Conservation (phyloP, 2,329 filamentous ascomycete genomes). For the Furcasterigmium furcatum region DNA sequence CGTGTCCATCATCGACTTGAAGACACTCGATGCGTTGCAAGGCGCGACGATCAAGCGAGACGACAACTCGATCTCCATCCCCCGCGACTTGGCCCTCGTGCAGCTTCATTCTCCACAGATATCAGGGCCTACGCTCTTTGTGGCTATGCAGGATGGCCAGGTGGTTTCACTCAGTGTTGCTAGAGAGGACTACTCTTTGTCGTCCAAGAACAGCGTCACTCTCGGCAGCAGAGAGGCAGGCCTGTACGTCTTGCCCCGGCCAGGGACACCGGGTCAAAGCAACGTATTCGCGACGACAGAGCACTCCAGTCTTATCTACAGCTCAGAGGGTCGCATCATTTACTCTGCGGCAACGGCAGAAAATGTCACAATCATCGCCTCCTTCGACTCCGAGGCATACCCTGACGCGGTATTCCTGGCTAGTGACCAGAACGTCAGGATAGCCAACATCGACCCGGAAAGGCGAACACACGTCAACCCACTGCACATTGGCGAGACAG, state of each 20-base stretch:
- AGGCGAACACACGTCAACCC: conserved; percentile 85
- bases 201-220: conserved; percentile 74
- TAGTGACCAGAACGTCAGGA: conserved; percentile 70
- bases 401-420: conserved; percentile 79
- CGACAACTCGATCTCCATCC: conserved; percentile 71
- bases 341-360: conserved; percentile 94
- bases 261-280: conserved; percentile 56
- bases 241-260: conserved; percentile 70
- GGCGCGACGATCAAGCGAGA: conserved; percentile 58
- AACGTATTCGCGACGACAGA: conserved; percentile 94
- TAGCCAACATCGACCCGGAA: conserved; percentile 79
- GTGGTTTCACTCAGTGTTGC: conserved; percentile 81
- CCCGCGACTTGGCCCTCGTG: conserved; percentile 76
- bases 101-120: conserved; percentile 64
- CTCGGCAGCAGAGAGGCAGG: conserved; percentile 82
- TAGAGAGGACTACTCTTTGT: conserved; percentile 56
- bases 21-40: conserved; percentile 62
- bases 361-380: conserved; percentile 75
- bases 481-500: conserved; percentile 74
- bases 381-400: conserved; percentile 79
- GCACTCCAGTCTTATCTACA: conserved; percentile 90
- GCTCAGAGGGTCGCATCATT: conserved; percentile 79
- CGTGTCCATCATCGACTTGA: conserved; percentile 70
- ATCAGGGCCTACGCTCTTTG: conserved; percentile 71
- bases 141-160: conserved; percentile 89